Conservation (phyloP, 1,284 basidiomycete species). For the Kalmanozyma brasiliensis region DNA sequence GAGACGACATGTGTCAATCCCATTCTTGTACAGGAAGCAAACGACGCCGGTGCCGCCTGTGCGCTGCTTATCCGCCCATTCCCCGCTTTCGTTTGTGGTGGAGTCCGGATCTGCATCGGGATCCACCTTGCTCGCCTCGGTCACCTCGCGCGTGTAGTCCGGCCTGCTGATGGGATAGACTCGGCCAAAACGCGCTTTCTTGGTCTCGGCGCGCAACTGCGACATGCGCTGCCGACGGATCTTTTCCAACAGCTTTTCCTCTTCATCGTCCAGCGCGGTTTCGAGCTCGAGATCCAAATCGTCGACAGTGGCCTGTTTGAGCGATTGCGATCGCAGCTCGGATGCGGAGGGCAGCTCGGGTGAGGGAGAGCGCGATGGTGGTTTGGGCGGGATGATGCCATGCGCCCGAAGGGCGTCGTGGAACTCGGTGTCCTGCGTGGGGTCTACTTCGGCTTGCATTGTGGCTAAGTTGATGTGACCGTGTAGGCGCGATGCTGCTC, state of each 20-base stretch:
- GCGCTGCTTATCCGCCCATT: conserved; percentile 64
- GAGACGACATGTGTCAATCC: conserved; percentile 74
- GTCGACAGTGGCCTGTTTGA: conserved; percentile 54
- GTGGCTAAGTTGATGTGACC: background rate
- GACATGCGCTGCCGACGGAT: conserved; percentile 77
- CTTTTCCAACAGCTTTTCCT: conserved; percentile 79
- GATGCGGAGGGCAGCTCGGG: conserved; percentile 54
- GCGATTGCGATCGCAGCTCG: conserved; percentile 40
- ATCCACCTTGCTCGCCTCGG: conserved; percentile 83
- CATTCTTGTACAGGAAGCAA: conserved; percentile 88
- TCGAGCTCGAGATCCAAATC: conserved; percentile 60
- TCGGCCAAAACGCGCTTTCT: conserved; percentile 80
- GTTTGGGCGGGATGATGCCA: conserved; percentile 65
- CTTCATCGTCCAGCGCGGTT: conserved; percentile 73
- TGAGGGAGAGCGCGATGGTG: conserved; percentile 64
- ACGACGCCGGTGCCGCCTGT: conserved; percentile 81
- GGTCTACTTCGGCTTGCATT: conserved; percentile 58
- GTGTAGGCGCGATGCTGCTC: background rate
- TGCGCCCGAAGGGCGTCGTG: conserved; percentile 64
- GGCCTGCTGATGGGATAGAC: conserved; percentile 88
- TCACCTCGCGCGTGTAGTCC: conserved; percentile 94
- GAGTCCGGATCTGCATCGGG: conserved; percentile 66
- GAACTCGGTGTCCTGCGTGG: conserved; percentile 64
- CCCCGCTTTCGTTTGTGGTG: conserved; percentile 72
- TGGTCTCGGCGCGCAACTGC: conserved; percentile 75